Base-by-base conservation (phyloP, 163 green algal species). In the Coccomyxa subellipsoidea region DNA sequence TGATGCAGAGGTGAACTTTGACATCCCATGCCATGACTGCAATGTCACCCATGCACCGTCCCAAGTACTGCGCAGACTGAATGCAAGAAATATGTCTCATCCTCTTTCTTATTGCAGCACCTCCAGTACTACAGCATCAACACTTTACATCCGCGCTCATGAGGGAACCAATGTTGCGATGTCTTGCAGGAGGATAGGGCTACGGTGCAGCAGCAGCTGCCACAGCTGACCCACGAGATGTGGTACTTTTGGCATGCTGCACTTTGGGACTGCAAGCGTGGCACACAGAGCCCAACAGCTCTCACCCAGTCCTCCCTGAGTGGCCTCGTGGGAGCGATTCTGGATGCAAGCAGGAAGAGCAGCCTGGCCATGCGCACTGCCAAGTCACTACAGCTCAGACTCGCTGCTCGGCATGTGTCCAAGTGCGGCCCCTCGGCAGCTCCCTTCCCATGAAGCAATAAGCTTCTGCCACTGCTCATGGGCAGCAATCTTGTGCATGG, bases 181-280 rank as follows among this genome's bases (percentile, higher is more conserved):
- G 47, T 59, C 18, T 66, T 77, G 21, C 70, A 77, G 70, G 70
- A 23, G 31, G 31, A 27, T n/a, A 25, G 8, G 5, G 34, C 32
- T 9, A 27, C 7, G 31, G 69, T 80, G 69, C 36, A 77, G 47
- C 73, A 80, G 78, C 82, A 85, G 81, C 77, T 95, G 79, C 88
- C 88, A 15, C 81, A 77, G 35, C 77, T 94, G 75, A 39, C 90
- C 71, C 88, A 93, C 78, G 90, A 94, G 37, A 84, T 92, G 77
- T 95, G 89, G 87, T 86, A 88, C 54, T 84, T 40, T 9, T 96
- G 92, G 91, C 91, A 95, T 27, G 69, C 47, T 23, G 82, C 87
- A 76, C 54, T 88, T 7, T 73, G 66, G 66, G 66, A 54, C 31
- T 73, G 77, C 71, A 77, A 66, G 40, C 76, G 29, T 84, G 23